These are phyloP conservation scores for Kwoniella sp. DNA, from an alignment of 768 basidiomycete genomes.

Conservation along the genomic window DNA sequence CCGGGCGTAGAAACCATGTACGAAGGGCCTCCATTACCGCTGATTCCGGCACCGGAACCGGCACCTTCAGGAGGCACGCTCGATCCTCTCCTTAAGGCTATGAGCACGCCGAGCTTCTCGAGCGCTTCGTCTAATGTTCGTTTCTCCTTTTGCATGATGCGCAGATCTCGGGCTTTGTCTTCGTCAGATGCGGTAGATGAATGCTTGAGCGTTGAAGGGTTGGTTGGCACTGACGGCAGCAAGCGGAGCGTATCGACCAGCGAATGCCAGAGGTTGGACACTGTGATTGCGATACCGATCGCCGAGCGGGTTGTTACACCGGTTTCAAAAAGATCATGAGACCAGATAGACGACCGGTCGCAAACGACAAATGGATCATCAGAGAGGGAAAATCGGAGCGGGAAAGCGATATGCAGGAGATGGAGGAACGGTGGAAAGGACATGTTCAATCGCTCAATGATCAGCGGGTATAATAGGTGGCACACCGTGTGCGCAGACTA, in stretches of 20 bases:
- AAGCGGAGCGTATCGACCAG: constrained; percentile 45
- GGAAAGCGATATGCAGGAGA: too few species aligned
- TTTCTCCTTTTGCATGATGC: constrained; percentile 23
- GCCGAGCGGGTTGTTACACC: background rate
- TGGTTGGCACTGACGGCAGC: constrained; percentile 29
- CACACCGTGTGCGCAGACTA: background rate
- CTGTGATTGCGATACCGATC: constrained; percentile 11
- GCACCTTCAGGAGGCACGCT: background rate
- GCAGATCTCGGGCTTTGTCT: constrained; percentile 15
- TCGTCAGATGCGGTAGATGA: background rate
- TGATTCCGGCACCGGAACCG: background rate
- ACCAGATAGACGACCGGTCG: too few species aligned
- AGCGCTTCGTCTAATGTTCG: constrained; percentile 34
- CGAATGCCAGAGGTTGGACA: constrained; percentile 41
- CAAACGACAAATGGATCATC: too few species aligned
- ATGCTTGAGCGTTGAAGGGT: constrained; percentile 9
- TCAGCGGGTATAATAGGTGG: background rate
- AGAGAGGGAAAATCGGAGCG: too few species aligned
- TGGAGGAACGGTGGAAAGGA: too few species aligned
- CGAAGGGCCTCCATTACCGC: background rate
- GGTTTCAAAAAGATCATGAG: background rate
- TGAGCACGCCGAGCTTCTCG: constrained; percentile 37
- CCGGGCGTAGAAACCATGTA: constrained; percentile 4
- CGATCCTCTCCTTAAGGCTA: constrained; percentile 29
- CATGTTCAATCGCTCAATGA: background rate